These are phyloP conservation scores for Canavalia ensiformis DNA, from an alignment of 306 rosid genomes.

Conservation along the genomic window DNA sequence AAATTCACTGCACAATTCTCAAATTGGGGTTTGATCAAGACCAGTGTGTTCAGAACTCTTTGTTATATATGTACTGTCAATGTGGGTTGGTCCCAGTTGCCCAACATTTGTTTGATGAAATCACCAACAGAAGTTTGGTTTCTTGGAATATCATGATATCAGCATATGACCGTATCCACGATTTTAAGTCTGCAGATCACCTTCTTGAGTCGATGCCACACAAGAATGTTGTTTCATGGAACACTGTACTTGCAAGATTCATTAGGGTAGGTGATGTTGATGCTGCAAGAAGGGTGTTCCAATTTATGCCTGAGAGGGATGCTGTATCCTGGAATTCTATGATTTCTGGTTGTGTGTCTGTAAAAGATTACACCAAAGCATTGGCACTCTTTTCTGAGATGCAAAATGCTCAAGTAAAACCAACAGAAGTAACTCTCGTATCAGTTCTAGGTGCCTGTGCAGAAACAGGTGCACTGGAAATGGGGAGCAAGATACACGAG, in stretches of 20 bases:
- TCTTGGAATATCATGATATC: constrained; percentile 82
- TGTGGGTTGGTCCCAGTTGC: constrained; percentile 57
- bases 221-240: constrained; percentile 75
- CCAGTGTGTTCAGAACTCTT: constrained; percentile 59
- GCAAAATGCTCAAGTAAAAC: constrained; percentile 56
- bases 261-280: constrained; percentile 52
- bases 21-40: constrained; percentile 63
- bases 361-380: constrained; percentile 57
- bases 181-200: constrained; percentile 59
- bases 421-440: constrained; percentile 64
- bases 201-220: constrained; percentile 65
- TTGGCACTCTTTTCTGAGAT: constrained; percentile 62
- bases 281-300: constrained; percentile 65
- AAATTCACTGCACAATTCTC: constrained; percentile 64
- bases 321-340: constrained; percentile 73
- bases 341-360: constrained; percentile 66
- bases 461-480: constrained; percentile 63
- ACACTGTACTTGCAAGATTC: constrained; percentile 60
- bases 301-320: constrained; percentile 66
- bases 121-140: constrained; percentile 54
- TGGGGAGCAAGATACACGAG: constrained; percentile 60
- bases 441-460: constrained; percentile 73
- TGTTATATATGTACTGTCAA: constrained; percentile 61
- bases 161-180: constrained; percentile 59
- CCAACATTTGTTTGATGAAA: constrained; percentile 67